Percentiles rank a stretch among this genome's conserved stretches.
phyloP scores from a whole-genome alignment of 768 basidiomycete species.

The Lactarius indigo region DNA sequence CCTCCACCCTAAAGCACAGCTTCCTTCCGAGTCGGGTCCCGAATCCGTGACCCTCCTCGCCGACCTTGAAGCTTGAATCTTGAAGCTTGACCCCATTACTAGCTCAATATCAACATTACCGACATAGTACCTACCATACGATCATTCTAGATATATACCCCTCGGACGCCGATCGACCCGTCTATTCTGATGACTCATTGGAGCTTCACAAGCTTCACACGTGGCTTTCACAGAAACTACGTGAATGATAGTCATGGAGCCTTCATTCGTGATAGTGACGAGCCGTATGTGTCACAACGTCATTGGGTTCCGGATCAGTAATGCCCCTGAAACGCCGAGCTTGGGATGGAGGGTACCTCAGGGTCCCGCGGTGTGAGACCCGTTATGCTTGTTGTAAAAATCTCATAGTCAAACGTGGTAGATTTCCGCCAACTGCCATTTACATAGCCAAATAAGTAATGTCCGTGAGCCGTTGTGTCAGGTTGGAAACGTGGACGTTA shows the following conservation, averaged over 20 bases:
- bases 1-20: neutral
- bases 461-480: neutral
- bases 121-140: neutral
- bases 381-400: neutral
- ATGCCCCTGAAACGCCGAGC: neutral
- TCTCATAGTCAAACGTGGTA: neutral
- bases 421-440: neutral
- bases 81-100: neutral
- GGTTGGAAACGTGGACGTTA: neutral
- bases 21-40: constrained; percentile 5
- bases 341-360: neutral
- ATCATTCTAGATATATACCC: neutral
- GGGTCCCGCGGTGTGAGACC: neutral
- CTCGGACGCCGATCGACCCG: neutral
- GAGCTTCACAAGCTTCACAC: neutral
- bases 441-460: neutral
- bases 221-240: neutral
- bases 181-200: too few species aligned
- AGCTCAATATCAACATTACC: neutral
- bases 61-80: neutral
- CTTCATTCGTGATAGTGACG: neutral
- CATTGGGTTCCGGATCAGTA: neutral
- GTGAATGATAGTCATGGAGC: neutral
- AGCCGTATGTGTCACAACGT: neutral
- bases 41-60: neutral